Conservation (phyloP, 164 flowering plant genomes). For the Protea cynaroides region DNA sequence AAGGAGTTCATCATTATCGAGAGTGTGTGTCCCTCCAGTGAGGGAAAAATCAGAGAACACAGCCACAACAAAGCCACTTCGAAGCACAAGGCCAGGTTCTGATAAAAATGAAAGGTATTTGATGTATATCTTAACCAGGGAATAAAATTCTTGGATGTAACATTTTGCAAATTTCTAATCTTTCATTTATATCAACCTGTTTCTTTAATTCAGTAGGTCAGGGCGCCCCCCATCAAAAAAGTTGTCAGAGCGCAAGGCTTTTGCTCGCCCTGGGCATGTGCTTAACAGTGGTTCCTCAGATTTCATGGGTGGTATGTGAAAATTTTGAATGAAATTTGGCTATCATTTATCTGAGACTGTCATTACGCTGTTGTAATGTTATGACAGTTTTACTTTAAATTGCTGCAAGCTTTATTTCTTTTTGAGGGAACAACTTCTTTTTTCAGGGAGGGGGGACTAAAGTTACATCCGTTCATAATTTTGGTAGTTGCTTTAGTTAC, state of each 20-base stretch:
- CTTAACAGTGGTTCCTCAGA: conserved; percentile 43
- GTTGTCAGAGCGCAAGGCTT: conserved; percentile 55
- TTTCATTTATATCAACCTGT: background rate
- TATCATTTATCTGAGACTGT: background rate
- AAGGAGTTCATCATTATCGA: conserved; percentile 48
- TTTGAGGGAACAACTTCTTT: background rate
- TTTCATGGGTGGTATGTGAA: conserved; percentile 42
- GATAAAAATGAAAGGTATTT: conserved; percentile 76
- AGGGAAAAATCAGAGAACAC: conserved; percentile 55
- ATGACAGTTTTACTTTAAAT: background rate
- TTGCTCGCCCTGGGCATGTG: conserved; percentile 40
- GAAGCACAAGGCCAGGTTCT: conserved; percentile 38
- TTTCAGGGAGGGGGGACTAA: background rate
- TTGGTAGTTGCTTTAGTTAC: no score
- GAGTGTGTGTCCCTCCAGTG: conserved; percentile 36
- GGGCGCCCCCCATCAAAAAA: conserved; percentile 78
- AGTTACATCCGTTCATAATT: no score
- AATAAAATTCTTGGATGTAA: background rate
- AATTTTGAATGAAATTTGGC: background rate
- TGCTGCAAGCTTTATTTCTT: background rate
- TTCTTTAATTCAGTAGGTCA: conserved; percentile 44
- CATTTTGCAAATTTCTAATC: background rate
- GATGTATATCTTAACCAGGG: background rate
- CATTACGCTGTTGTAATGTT: background rate
- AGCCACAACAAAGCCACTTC: conserved; percentile 45